These are phyloP conservation scores for Scheffersomyces segobiensis DNA, from an alignment of 1,139 yeast species.

Conservation along the genomic window DNA sequence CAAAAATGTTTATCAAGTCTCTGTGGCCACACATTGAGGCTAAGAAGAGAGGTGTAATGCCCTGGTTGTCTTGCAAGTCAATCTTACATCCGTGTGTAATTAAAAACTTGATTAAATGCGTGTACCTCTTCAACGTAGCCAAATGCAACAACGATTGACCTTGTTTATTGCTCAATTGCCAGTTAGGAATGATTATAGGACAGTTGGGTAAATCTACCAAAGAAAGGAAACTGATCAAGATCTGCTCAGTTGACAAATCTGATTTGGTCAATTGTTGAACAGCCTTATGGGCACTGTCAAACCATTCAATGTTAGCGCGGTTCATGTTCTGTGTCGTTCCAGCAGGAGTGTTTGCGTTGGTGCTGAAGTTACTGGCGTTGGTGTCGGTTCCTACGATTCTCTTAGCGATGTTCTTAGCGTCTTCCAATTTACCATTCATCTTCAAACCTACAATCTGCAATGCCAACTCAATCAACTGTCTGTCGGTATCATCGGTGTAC, in stretches of 20 bases:
- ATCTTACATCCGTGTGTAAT: slow-evolving; percentile 78
- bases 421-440: slow-evolving; percentile 92
- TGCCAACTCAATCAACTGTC: slow-evolving; percentile 89
- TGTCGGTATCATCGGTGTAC: slow-evolving; percentile 88
- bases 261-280: slow-evolving; percentile 51
- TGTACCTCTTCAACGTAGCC: slow-evolving; percentile 74
- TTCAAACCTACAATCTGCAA: slow-evolving; percentile 91
- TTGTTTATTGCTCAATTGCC: slow-evolving; percentile 77
- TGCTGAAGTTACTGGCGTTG: slow-evolving; percentile 4
- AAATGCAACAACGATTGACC: slow-evolving; percentile 89
- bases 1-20: slow-evolving; percentile 55
- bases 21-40: slow-evolving; percentile 78
- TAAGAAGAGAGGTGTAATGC: slow-evolving; percentile 82
- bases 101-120: slow-evolving; percentile 59
- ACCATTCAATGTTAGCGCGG: slow-evolving; percentile 43
- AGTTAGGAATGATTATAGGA: slow-evolving; percentile 64
- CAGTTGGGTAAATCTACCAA: slow-evolving; percentile 63
- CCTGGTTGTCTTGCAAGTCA: slow-evolving; percentile 74
- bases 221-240: slow-evolving; percentile 64
- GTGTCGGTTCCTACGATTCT: slow-evolving; percentile 70
- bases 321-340: slow-evolving; percentile 13
- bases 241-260: slow-evolving; percentile 53
- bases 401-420: slow-evolving; percentile 86
- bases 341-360: slow-evolving; percentile 8
- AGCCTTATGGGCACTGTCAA: slow-evolving; percentile 47